Evolutionary conservation across 495 filamentous ascomycete genomes (phyloP), one percentile per base, ranked within the genome.

Genomic region (Trichoderma reesei): DNA sequence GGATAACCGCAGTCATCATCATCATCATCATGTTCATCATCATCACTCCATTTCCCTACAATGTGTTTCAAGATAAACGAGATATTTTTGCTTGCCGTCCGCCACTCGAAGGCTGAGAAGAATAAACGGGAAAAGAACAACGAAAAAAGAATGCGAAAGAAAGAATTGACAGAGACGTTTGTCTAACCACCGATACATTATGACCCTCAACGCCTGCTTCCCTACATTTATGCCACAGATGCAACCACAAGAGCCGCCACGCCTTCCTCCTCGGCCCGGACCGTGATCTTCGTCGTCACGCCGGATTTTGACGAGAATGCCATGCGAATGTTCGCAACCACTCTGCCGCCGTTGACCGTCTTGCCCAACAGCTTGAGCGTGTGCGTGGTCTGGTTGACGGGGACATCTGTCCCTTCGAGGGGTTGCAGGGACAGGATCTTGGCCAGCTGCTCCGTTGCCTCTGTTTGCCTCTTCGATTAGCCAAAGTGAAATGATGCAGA

Each of bases 331-430:
- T 88, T 85, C 60, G 89, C 88, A 41, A 91, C 92, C 3, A 98
- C 92, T 67, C 86, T 86, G 66, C 95, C 95, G 37, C 94, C 95
- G 34, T 82, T 87, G 67, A 98, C 86, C 26, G 93, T 96, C 85
- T 95, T 97, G 70, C 94, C 94, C 72, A 94, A 92, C 31, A 98
- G 84, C 78, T 96, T 97, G 70, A 98, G 85, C 10, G 91, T 90
- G 76, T 98, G 94, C 64, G 92, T 97, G 66, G 88, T 91, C 71
- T 86, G 86, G 71, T 85, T 94, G 65, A 95, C 82, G 14, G 90
- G 86, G 34, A 98, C 85, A 66, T 98, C 93, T 16, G 88, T 95
- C 63, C 94, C 94, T 72, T 98, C 94, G 20, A 98, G 82, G 26
- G 94, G 90, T 74, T 98, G 95, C 65, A 98, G 80, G 34, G 91